phyloP scores from a whole-genome alignment of 352 stramenopile species.

The Phytophthora citrophthora region DNA sequence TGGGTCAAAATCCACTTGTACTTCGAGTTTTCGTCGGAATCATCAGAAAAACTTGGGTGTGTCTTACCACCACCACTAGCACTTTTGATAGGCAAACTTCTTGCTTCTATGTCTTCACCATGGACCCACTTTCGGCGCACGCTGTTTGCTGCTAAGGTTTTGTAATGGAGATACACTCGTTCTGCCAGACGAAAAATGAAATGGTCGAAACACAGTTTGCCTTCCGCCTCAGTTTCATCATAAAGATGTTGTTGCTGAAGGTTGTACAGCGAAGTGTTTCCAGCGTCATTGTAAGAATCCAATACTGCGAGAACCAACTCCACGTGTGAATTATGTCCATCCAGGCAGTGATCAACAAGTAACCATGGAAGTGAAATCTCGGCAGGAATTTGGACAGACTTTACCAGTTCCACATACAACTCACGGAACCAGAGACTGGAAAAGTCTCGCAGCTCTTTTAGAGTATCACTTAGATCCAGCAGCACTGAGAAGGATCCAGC shows the following conservation, averaged over 20 bases:
- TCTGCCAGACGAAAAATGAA: conserved; percentile 72
- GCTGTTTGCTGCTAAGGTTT: conserved; percentile 37
- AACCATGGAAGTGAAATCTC: conserved; percentile 86
- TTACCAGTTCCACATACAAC: conserved; percentile 74
- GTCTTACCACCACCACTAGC: neutral
- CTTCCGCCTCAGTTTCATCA: conserved; percentile 86
- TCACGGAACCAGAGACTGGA: conserved; percentile 85
- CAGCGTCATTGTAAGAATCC: conserved; percentile 90
- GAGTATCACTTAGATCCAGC: conserved; percentile 55
- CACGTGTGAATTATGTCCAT: conserved; percentile 16
- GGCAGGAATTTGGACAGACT: conserved; percentile 81
- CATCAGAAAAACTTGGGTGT: too few species aligned
- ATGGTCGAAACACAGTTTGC: conserved; percentile 83
- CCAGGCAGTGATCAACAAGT: conserved; percentile 66
- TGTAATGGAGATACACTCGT: conserved; percentile 69
- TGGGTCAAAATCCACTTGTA: conserved; percentile 38
- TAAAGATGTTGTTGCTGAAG: conserved; percentile 75
- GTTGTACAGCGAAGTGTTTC: conserved; percentile 47
- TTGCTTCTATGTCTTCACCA: neutral
- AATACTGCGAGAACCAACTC: conserved; percentile 64
- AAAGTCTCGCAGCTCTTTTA: conserved; percentile 67
- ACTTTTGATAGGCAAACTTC: conserved; percentile 2
- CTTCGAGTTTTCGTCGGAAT: conserved; percentile 12
- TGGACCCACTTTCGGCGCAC: conserved; percentile 7
- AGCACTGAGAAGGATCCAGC: conserved; percentile 54